phyloP scores from a whole-genome alignment of 805 yeast species.

The Monosporozyma siamensis region DNA sequence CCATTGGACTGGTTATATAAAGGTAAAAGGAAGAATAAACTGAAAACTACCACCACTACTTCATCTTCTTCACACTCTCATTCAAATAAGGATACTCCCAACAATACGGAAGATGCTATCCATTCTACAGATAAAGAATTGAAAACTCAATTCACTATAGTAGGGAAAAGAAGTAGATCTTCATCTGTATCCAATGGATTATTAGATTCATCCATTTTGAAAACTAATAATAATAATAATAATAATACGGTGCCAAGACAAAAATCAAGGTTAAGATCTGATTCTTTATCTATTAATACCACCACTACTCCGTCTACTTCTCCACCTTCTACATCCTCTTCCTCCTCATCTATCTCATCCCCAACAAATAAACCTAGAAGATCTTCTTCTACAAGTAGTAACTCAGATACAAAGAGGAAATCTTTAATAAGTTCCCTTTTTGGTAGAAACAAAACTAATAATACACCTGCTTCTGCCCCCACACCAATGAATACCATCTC shows the following conservation, averaged over 20 bases:
- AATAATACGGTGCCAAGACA: slow-evolving; percentile 10
- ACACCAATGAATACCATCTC: neutral
- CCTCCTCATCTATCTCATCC: neutral
- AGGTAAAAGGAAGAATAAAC: slow-evolving; percentile 36
- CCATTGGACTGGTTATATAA: slow-evolving; percentile 80
- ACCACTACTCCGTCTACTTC: neutral
- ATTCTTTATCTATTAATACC: slow-evolving; percentile 3
- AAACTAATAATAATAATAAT: neutral
- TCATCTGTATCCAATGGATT: slow-evolving; percentile 16
- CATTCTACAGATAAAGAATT: slow-evolving; percentile 1
- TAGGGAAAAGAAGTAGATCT: slow-evolving; percentile 16
- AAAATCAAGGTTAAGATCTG: slow-evolving; percentile 15
- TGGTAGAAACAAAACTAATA: slow-evolving; percentile 13
- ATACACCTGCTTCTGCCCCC: too few species aligned
- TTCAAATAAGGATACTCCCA: neutral
- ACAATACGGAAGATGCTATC: neutral
- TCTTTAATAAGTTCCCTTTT: slow-evolving; percentile 24
- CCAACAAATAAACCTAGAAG: neutral
- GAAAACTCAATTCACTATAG: neutral
- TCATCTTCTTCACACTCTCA: too few species aligned
- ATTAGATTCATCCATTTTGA: slow-evolving; percentile 3
- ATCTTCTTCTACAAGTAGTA: neutral
- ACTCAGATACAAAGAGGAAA: slow-evolving; percentile 10
- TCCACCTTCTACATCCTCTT: neutral
- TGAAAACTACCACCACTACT: neutral